Evolutionary conservation across 345 rosid genomes (phyloP).

Genomic region (Pistacia atlantica): DNA sequence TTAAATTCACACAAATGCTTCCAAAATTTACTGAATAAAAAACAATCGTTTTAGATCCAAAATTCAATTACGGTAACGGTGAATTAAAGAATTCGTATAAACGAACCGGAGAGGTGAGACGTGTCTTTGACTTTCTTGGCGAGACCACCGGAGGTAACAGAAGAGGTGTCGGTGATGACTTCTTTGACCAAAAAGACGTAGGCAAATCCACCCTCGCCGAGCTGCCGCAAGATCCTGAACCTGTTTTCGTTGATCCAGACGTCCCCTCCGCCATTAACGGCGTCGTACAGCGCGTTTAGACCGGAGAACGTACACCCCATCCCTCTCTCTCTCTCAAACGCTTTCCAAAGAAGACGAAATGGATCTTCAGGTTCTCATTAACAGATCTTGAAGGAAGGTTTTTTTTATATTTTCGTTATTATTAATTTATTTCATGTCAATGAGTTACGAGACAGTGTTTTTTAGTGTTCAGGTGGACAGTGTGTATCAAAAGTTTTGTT

Average conservation of each 20-base stretch:
- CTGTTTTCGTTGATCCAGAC: constrained; percentile 99
- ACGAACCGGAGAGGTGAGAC: constrained; percentile 83
- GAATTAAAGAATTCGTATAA: not conserved
- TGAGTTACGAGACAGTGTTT: not conserved
- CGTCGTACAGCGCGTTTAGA: constrained; percentile 86
- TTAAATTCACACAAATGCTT: not conserved
- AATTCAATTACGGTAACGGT: not conserved
- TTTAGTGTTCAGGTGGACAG: too few relatives aligned
- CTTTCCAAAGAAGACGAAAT: not conserved
- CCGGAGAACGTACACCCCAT: constrained; percentile 98
- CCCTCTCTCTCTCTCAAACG: not conserved
- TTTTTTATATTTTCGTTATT: too few relatives aligned
- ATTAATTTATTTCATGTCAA: not conserved
- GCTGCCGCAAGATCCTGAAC: constrained; percentile 86
- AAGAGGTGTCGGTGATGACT: constrained; percentile 54
- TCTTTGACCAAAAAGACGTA: constrained; percentile 87
- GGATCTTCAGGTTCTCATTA: constrained; percentile 47
- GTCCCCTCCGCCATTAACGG: constrained; percentile 88
- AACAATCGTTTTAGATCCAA: not conserved
- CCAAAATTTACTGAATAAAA: not conserved
- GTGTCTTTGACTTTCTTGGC: constrained; percentile 89
- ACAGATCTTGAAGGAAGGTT: constrained; percentile 24
- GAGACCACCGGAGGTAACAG: constrained; percentile 58
- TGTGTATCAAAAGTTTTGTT: too few relatives aligned
- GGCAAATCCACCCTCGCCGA: constrained; percentile 98